Evolutionary conservation across 768 basidiomycete species (phyloP), one percentile per base, ranked within the genome.

Genomic region (Pulveroboletus ravenelii): DNA sequence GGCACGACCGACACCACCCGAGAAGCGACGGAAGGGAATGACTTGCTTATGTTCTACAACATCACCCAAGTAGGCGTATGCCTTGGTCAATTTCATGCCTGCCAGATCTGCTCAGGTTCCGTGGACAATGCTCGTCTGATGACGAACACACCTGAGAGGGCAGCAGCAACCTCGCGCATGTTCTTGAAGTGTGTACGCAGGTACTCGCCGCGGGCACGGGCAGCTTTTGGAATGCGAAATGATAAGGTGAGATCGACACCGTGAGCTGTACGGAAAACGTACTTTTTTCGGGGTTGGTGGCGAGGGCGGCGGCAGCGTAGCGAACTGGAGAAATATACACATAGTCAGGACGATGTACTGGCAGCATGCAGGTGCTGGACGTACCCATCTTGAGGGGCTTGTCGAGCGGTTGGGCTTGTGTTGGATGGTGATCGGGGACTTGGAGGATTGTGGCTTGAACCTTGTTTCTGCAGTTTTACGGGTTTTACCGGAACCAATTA

Each of bases 161-260:
- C 93, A 58, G 95, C 95, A 45, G 90, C 94, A 50, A 98, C 96
- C 75, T 99, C 96, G 57, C 91, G 86, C 92, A 96, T 98, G 83
- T 98, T 99, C 87, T 99, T 99, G 85, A 96, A 99, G 78, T 97
- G 95, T 42, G 96, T 98, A 64, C 94, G 90, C 67, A 96, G 84
- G 81, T 97, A 93, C 78, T 95, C 93, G 64, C 93, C 93, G 65
- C 89, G 88, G 52, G 94, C 88, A 67, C 82, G 87, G 65, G 94
- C 85, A 70, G 89, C 92, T 95, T 70, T 35, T 69, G 43, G 57
- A 53, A 51, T 31, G 34, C 13, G 40, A 37, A 2, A 38, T 43
- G 41, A 36, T 46, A 32, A 13, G 25, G 46, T 60, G 37, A 59
- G 47, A 59, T 58, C 42, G 34, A 44, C 20, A 9, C 0, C 12